Base-by-base conservation (phyloP, 768 basidiomycete species). In the Naganishia vaughanmartiniae region DNA sequence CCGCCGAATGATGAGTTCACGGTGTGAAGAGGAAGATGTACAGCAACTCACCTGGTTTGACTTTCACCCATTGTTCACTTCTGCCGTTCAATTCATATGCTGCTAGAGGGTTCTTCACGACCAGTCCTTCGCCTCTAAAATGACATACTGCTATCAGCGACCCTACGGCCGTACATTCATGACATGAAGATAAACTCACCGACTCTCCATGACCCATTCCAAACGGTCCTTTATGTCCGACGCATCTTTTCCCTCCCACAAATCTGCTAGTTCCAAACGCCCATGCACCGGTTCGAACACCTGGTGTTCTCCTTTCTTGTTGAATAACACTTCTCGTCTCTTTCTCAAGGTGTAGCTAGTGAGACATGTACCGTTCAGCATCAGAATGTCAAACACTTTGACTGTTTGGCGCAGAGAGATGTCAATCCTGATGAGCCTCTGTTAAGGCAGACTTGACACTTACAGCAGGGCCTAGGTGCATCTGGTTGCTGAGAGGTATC, bases 361-460 rank as follows among this genome's bases (percentile, higher is more conserved):
- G 2, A 95, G 85, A 4, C 89, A 89, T 30, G 76, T 74, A 58
- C 79, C 76, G 73, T 94, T 93, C 70, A 96, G 84, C 77, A 90
- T 93, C 0, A 99, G 83, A 26, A 98, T 84, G 80, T 99, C 96
- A 77, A 99, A 98, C 12, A 98, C 87, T 81, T 96, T 98, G 86
- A 96, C 94, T 97, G 53, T 42, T 24, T 24, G n/a, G 21, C 30
- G 33, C 4, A 70, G 5, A 42, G 11, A 34, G n/a, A 21, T 26
- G 56, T 65, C n/a, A 21, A 46, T 51, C 68, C 19, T 33, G 14
- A 24, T 53, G 39, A 24, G 70, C 15, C 14, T 34, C 26, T 24
- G 24, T 55, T 15, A 1, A 17, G 11, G 28, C 54, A 26, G 42
- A 33, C 3, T n/a, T 15, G 9, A 42, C 26, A 84, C 90, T 73